A percentile compares a stretch with the other conserved stretches of the same genome.
Conservation (phyloP, 2,329 filamentous ascomycete species). For the Cryphonectria radicalis region DNA sequence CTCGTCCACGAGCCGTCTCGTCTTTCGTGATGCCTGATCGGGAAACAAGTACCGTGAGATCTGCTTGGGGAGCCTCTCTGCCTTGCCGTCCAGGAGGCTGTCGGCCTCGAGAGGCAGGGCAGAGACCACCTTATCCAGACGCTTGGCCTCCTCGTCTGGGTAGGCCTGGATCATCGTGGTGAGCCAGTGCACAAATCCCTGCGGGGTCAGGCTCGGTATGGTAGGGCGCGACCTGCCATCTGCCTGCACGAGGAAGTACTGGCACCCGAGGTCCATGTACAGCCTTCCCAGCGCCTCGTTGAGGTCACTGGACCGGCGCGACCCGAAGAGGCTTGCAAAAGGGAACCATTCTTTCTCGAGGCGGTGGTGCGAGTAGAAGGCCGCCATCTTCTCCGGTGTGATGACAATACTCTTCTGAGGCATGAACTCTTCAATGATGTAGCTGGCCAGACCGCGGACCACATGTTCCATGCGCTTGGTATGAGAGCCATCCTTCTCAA, state of each 20-base stretch:
- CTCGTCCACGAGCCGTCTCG: slow-evolving; percentile 64
- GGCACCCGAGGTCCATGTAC: slow-evolving; percentile 56
- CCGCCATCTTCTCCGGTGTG: slow-evolving; percentile 73
- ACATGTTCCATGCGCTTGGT: slow-evolving; percentile 73
- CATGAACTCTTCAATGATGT: slow-evolving; percentile 72
- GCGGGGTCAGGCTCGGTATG: slow-evolving; percentile 67
- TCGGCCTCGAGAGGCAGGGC: slow-evolving; percentile 68
- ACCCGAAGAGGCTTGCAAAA: slow-evolving; percentile 66
- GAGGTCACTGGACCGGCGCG: slow-evolving; percentile 39
- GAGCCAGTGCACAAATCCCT: slow-evolving; percentile 75
- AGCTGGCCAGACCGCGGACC: slow-evolving; percentile 72
- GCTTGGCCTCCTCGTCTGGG: slow-evolving; percentile 73
- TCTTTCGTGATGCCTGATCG: slow-evolving; percentile 55
- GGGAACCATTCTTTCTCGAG: slow-evolving; percentile 69
- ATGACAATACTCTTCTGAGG: slow-evolving; percentile 73
- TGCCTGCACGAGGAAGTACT: slow-evolving; percentile 69
- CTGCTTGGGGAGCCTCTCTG: slow-evolving; percentile 78
- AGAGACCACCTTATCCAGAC: slow-evolving; percentile 69
- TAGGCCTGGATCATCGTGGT: slow-evolving; percentile 74
- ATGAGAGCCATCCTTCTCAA: slow-evolving; percentile 68
- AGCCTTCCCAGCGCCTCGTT: slow-evolving; percentile 61
- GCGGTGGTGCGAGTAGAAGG: slow-evolving; percentile 71
- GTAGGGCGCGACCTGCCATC: slow-evolving; percentile 55
- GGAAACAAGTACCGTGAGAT: slow-evolving; percentile 77
- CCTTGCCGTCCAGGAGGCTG: slow-evolving; percentile 60